These are phyloP conservation scores for Paratinospora sagittata DNA, from an alignment of 164 flowering plant species.

Conservation along the genomic window DNA sequence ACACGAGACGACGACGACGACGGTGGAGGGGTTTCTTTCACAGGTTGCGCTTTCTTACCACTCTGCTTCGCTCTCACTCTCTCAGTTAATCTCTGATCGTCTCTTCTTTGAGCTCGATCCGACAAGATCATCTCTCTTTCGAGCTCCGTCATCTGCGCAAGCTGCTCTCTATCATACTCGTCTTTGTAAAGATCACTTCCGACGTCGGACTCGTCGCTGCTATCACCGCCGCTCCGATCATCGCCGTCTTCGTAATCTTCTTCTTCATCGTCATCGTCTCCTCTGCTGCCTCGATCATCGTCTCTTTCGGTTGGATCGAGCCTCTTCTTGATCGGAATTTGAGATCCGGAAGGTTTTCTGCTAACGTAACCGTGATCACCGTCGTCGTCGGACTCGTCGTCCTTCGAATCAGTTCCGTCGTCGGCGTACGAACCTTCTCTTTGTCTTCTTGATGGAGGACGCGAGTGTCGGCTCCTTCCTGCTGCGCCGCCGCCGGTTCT, in stretches of 20 bases:
- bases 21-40: conserved; percentile 50
- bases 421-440: conserved; percentile 71
- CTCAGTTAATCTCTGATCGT: conserved; percentile 55
- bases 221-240: background rate
- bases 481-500: conserved; percentile 46
- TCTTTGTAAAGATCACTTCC: conserved; percentile 89
- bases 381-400: conserved; percentile 73
- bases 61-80: conserved; percentile 49
- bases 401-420: conserved; percentile 81
- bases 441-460: conserved; percentile 48
- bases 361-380: conserved; percentile 52
- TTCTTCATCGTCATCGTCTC: conserved; percentile 40
- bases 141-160: conserved; percentile 69
- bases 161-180: conserved; percentile 64
- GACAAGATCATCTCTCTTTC: conserved; percentile 76
- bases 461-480: conserved; percentile 58
- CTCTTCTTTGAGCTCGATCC: conserved; percentile 60
- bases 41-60: conserved; percentile 36
- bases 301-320: conserved; percentile 65
- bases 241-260: conserved; percentile 39
- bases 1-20: conserved; percentile 36
- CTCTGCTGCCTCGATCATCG: conserved; percentile 51
- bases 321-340: conserved; percentile 89
- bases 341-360: conserved; percentile 74
- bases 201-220: conserved; percentile 72